phyloP scores from a whole-genome alignment of 2,329 filamentous ascomycete species.

The Pseudogymnoascus sp. region DNA sequence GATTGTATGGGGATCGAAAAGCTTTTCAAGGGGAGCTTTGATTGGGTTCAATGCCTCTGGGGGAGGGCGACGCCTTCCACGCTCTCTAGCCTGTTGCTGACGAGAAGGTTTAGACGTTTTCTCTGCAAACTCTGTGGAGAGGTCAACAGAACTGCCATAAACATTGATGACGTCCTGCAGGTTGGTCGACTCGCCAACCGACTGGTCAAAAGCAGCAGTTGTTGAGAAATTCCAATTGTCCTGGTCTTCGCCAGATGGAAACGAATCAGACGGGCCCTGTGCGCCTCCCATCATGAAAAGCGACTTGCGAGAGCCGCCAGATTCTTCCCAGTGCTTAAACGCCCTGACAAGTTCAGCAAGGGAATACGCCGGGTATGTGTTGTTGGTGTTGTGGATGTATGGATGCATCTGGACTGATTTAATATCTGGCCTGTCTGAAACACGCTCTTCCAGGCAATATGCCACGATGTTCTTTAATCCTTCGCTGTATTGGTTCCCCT shows the following conservation, averaged over 20 bases:
- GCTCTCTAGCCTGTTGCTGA: slow-evolving; percentile 30
- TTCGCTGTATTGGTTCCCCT: slow-evolving; percentile 63
- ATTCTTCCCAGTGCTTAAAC: slow-evolving; percentile 68
- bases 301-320: slow-evolving; percentile 61
- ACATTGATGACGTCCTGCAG: slow-evolving; percentile 53
- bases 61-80: slow-evolving; percentile 41
- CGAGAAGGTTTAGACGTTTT: slow-evolving; percentile 42
- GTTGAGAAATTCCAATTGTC: slow-evolving; percentile 64
- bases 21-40: slow-evolving; percentile 52
- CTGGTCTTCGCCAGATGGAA: slow-evolving; percentile 38
- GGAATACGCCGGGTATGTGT: slow-evolving; percentile 54
- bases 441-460: slow-evolving; percentile 63
- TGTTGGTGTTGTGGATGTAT: slow-evolving; percentile 56
- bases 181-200: slow-evolving; percentile 42
- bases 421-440: slow-evolving; percentile 59
- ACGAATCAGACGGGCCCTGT: slow-evolving; percentile 35
- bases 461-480: slow-evolving; percentile 62
- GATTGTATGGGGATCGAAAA: slow-evolving; percentile 59
- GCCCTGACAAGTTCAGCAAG: slow-evolving; percentile 60
- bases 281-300: slow-evolving; percentile 54
- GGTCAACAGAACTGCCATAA: slow-evolving; percentile 51
- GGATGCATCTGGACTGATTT: slow-evolving; percentile 61
- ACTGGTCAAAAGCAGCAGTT: slow-evolving; percentile 54
- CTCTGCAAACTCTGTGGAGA: slow-evolving; percentile 37
- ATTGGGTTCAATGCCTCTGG: slow-evolving; percentile 50